Evolutionary conservation across 2,329 filamentous ascomycete genomes (phyloP).

Genomic region (Hymenoscyphus occultus): DNA sequence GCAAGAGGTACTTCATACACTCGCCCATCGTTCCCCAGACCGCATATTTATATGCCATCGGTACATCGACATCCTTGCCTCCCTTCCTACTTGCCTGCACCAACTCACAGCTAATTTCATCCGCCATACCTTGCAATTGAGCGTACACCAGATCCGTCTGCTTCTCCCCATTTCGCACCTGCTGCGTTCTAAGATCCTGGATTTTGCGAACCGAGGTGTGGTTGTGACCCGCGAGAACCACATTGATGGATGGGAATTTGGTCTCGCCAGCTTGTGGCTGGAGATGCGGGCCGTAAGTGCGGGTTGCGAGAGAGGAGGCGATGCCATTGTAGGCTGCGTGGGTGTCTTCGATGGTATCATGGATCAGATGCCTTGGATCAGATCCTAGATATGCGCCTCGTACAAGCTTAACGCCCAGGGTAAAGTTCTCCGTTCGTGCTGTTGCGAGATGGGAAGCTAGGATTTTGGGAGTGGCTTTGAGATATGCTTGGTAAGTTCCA

Average conservation of each 20-base stretch:
- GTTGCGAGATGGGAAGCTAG: conserved; percentile 57
- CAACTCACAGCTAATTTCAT: conserved; percentile 75
- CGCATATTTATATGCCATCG: conserved; percentile 61
- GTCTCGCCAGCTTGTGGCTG: conserved; percentile 40
- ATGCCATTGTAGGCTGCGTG: conserved; percentile 72
- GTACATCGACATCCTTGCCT: conserved; percentile 46
- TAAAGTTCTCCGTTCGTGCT: conserved; percentile 59
- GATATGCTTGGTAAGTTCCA: conserved; percentile 76
- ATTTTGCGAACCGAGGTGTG: conserved; percentile 63
- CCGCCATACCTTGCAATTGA: conserved; percentile 93
- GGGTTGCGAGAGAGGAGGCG: conserved; percentile 62
- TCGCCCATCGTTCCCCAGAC: conserved; percentile 71
- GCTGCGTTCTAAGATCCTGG: conserved; percentile 48
- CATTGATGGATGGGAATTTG: conserved; percentile 53
- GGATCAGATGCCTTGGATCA: conserved; percentile 67
- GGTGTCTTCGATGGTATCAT: conserved; percentile 69
- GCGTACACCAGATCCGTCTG: conserved; percentile 58
- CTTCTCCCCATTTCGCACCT: conserved; percentile 37
- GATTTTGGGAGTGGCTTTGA: conserved; percentile 58
- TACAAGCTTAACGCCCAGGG: conserved; percentile 71
- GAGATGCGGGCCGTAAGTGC: conserved; percentile 57
- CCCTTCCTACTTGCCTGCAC: conserved; percentile 33
- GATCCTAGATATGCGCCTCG: conserved; percentile 70
- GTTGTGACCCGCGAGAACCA: conserved; percentile 85
- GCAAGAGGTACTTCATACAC: conserved; percentile 72